A percentile compares a stretch with the other conserved stretches of the same genome.
phyloP scores from a whole-genome alignment of 768 basidiomycete species.

The Lyophyllum atratum region DNA sequence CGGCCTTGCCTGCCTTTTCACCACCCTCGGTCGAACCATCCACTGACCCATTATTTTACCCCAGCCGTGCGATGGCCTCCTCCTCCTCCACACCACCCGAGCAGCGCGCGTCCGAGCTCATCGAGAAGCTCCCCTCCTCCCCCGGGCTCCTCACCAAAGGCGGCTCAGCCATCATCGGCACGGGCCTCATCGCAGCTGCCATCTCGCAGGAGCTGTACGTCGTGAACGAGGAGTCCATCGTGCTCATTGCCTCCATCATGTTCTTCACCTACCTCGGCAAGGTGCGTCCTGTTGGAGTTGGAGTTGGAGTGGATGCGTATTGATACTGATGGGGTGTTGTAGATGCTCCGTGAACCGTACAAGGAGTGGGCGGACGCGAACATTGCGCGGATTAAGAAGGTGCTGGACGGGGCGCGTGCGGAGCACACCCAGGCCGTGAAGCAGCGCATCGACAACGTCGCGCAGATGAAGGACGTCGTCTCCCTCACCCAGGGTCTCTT shows the following conservation, averaged over 20 bases:
- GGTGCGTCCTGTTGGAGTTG: conserved; percentile 40
- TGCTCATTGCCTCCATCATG: conserved; percentile 82
- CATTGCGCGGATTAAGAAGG: conserved; percentile 78
- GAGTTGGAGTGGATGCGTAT: neutral
- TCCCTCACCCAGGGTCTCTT: conserved; percentile 90
- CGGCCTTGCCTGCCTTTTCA: neutral
- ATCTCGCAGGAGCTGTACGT: conserved; percentile 98
- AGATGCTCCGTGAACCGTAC: conserved; percentile 87
- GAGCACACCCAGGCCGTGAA: conserved; percentile 94
- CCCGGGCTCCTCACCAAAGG: conserved; percentile 94
- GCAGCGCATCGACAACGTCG: conserved; percentile 89
- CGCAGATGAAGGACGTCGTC: conserved; percentile 95
- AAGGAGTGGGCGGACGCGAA: conserved; percentile 89
- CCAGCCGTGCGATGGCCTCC: conserved; percentile 67
- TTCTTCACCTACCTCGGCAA: conserved; percentile 82
- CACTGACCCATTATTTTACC: conserved; percentile 10
- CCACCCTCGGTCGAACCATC: conserved; percentile 8
- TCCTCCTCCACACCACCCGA: conserved; percentile 69
- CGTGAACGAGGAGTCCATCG: conserved; percentile 93
- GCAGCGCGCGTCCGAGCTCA: conserved; percentile 87
- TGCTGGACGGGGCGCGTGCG: conserved; percentile 79
- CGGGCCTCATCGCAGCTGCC: conserved; percentile 85
- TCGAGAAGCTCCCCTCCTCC: conserved; percentile 84
- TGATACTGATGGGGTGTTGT: conserved; percentile 9
- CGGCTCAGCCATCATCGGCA: conserved; percentile 87